Base-by-base conservation (phyloP, 179 eudicot species). In the Amaranthus tricolor region DNA sequence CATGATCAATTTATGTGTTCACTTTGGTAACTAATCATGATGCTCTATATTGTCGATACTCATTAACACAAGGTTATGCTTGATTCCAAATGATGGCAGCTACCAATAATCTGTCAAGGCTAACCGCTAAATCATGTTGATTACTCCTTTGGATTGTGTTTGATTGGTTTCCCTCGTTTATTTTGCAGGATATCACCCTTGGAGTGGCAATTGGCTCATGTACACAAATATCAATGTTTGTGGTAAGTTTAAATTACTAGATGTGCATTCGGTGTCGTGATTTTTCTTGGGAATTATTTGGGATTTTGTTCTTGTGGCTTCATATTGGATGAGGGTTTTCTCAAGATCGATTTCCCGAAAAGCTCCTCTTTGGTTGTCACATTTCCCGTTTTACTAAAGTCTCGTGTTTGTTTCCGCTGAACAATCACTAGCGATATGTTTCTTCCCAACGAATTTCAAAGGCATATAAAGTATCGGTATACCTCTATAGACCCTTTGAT, bases 161-260 rank as follows among this genome's bases (percentile, higher is more conserved):
- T 31, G 40, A 31, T 1, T 31, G 40, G 40, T 74, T 53, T 70
- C 43, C 43, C 17, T 51, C 68, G 12, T 78, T 63, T 60, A 24
- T 65, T 74, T 57, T 79, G 57, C 78, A 95, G 99, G 99, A 93
- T 74, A 95, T 93, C 56, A 87, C 97, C 5, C 88, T 95, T 76
- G 97, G 97, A 77, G 95, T 90, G 51, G 97, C 97, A 43, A 90
- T 95, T 77, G 99, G 99, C 79, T 95, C 97, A 49, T 95, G 97
- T 66, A 95, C 99, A 21, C 99, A 93, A 81, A 95, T 93, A 82
- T 88, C 97, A 21, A 95, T 95, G 99, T 95, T 95, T 84, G 93
- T 95, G 92, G 99, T 95, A 82, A 89, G 86, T 31, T 7, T 56
- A 77, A 76, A 79, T 78, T 43, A 49, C 73, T n/a, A 24, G n/a